Evolutionary conservation across 306 rosid species (phyloP), one percentile per base, ranked within the genome.

Genomic region (Vigna mungo): DNA sequence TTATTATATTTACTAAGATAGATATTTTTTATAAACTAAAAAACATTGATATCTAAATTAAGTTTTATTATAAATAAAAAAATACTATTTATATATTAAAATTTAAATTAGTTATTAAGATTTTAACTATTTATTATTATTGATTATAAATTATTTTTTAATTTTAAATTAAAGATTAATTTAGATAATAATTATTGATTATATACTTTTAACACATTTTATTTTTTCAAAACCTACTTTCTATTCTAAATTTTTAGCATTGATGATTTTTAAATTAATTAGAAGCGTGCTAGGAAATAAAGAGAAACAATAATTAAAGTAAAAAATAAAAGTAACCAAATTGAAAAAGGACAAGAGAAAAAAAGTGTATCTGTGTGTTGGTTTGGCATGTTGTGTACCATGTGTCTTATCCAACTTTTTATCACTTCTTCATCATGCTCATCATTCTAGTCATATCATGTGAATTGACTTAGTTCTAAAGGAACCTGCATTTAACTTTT

Each of bases 381-480:
- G 53, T 69, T 56, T 69, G 62, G 74, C 58, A 47, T 30, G 79
- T 34, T 68, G 51, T 78, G 69, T 56, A 58, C 54, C 53, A 32
- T 46, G 18, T 69, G 54, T 44, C 54, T 69, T 47, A 47, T 47
- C 70, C 49, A 78, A 68, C 68, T 68, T 77, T 69, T 68, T 46
- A 27, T 78, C 69, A 18, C 1, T 9, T 56, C 41, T 46, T 64
- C 58, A 64, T 68, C 49, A 20, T 74, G 58, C 64, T 48, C 68
- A 66, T 43, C 56, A 80, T 81, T 81, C 72, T 52, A 39, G 20
- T 36, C 58, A 49, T 5, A 34, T 44, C 21, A 23, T 18, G 32
- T 6, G 55, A 74, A n/a, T 3, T 18, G 65, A 71, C 70, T 63
- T 72, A 53, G 63, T 68, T 54, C 49, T 20, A 65, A 68, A 52